Percentiles rank a stretch among this genome's conserved stretches.
Conservation (phyloP, 2,329 filamentous ascomycete genomes). For the Bipolaris victoriae region DNA sequence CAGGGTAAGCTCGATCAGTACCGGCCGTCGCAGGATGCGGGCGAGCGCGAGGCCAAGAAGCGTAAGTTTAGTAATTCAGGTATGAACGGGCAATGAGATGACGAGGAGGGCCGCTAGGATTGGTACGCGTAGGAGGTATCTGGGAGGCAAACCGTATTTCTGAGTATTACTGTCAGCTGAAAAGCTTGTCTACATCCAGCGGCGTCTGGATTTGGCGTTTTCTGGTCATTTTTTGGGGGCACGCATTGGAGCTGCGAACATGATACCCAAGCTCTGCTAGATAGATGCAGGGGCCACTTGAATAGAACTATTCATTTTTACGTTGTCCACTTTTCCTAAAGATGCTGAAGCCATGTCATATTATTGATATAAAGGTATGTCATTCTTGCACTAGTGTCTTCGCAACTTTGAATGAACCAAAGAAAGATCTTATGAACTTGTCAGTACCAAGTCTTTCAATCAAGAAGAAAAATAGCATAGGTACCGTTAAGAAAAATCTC, state of each 20-base stretch:
- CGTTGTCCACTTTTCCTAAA: not conserved
- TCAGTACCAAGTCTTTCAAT: not conserved
- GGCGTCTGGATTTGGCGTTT: not conserved
- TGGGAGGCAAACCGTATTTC: no score
- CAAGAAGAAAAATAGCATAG: not conserved
- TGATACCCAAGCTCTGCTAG: constrained; percentile 1
- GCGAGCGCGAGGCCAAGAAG: constrained; percentile 41
- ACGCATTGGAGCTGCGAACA: not conserved
- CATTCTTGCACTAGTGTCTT: not conserved
- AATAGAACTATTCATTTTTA: not conserved
- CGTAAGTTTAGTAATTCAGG: constrained; percentile 34
- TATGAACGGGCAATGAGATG: constrained; percentile 7
- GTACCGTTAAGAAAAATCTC: not conserved
- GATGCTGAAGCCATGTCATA: not conserved
- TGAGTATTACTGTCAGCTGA: not conserved
- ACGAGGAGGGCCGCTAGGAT: no score
- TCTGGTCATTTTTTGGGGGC: not conserved
- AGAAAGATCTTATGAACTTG: not conserved
- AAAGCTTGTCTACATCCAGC: not conserved
- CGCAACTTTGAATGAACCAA: not conserved
- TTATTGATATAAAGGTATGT: not conserved
- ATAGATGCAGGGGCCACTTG: not conserved
- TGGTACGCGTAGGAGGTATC: no score
- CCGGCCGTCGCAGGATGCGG: constrained; percentile 22
- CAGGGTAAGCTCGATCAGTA: constrained; percentile 51